A percentile compares a stretch with the other conserved stretches of the same genome.
Conservation (phyloP, 805 yeast species). For the Ogataea salicorniae region DNA sequence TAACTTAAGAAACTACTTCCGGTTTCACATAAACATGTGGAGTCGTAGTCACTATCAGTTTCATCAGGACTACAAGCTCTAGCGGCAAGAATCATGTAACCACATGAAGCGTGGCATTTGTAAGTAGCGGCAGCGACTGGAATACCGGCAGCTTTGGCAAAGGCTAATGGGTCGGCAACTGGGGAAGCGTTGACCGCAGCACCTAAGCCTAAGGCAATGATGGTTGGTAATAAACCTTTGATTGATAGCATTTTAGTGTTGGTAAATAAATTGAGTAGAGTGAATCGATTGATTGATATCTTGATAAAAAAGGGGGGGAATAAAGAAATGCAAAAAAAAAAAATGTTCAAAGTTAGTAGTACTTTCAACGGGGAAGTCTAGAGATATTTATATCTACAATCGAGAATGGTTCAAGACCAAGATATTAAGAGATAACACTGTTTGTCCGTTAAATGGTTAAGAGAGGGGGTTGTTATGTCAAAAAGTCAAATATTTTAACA, state of each 20-base stretch:
- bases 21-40: conserved; percentile 26
- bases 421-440: no score
- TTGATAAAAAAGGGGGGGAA: no score
- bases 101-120: conserved; percentile 32
- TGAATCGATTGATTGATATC: neutral
- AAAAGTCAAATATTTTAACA: no score
- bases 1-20: conserved; percentile 22
- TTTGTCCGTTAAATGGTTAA: no score
- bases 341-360: no score
- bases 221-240: conserved; percentile 2
- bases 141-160: conserved; percentile 23
- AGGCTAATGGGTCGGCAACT: conserved; percentile 21
- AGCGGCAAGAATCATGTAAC: conserved; percentile 28
- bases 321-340: no score
- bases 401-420: no score
- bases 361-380: no score
- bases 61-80: conserved; percentile 23
- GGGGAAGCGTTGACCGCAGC: conserved; percentile 18
- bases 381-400: no score
- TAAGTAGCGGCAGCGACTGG: conserved; percentile 28
- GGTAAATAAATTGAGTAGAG: neutral
- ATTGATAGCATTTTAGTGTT: conserved; percentile 1
- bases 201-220: conserved; percentile 1
- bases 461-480: no score
- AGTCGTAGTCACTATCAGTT: conserved; percentile 27